phyloP scores from a whole-genome alignment of 2,329 filamentous ascomycete genomes.

The Colletotrichum sp. region DNA sequence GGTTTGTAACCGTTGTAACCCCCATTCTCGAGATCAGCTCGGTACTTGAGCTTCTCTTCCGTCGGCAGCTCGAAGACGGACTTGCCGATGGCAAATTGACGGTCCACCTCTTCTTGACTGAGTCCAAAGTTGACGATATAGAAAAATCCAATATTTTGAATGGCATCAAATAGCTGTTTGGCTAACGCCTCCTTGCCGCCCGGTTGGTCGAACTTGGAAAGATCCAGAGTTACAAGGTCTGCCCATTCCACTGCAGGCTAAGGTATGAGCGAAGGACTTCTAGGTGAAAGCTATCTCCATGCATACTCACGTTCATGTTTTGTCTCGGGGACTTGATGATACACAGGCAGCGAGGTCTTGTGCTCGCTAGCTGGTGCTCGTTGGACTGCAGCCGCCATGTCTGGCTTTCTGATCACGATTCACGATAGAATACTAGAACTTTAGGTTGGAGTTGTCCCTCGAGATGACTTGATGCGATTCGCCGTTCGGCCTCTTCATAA shows the following conservation, averaged over 20 bases:
- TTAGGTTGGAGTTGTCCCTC: background rate
- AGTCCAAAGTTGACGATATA: slow-evolving; percentile 69
- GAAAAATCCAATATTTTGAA: slow-evolving; percentile 61
- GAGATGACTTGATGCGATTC: background rate
- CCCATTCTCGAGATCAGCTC: slow-evolving; percentile 52
- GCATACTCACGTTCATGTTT: slow-evolving; percentile 34
- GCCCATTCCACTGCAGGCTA: slow-evolving; percentile 51
- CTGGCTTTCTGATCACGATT: background rate
- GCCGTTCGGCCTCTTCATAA: background rate
- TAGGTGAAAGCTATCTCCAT: fast-evolving
- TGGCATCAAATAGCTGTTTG: slow-evolving; percentile 59
- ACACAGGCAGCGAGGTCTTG: slow-evolving; percentile 29
- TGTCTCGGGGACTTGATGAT: slow-evolving; percentile 39
- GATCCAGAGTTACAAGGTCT: slow-evolving; percentile 62
- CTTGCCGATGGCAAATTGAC: slow-evolving; percentile 66
- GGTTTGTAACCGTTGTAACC: slow-evolving; percentile 64
- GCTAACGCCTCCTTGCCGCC: slow-evolving; percentile 60
- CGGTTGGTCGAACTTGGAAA: slow-evolving; percentile 57
- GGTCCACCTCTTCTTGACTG: slow-evolving; percentile 63
- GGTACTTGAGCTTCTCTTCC: slow-evolving; percentile 65
- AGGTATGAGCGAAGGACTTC: background rate
- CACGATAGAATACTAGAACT: background rate
- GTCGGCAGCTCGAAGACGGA: slow-evolving; percentile 61
- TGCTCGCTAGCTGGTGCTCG: background rate
- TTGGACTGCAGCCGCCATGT: background rate